Conservation (phyloP, 805 yeast species). For the Starmerella scarabaei region DNA sequence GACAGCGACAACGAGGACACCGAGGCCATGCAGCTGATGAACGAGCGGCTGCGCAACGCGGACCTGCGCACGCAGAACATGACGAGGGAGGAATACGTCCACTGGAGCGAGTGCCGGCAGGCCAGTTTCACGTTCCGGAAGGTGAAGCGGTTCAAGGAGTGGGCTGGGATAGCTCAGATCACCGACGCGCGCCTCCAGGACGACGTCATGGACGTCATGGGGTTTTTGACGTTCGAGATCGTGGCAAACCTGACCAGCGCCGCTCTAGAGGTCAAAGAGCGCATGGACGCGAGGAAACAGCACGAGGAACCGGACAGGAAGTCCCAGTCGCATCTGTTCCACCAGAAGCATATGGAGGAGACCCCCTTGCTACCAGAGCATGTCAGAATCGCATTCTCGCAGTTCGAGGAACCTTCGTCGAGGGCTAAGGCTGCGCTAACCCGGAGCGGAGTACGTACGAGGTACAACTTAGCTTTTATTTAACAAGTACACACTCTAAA, state of each 20-base stretch:
- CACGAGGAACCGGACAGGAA: constrained; percentile 6
- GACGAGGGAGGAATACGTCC: constrained; percentile 96
- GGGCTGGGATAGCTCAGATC: constrained; percentile 79
- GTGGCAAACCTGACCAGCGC: constrained; percentile 90
- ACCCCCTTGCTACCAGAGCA: constrained; percentile 22
- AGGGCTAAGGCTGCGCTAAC: constrained; percentile 13
- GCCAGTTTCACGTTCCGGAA: constrained; percentile 93
- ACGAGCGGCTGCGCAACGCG: constrained; percentile 77
- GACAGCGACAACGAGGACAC: constrained; percentile 39
- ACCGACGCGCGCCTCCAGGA: constrained; percentile 89
- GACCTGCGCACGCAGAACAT: constrained; percentile 85
- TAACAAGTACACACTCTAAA: constrained; percentile 1
- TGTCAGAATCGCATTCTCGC: constrained; percentile 20
- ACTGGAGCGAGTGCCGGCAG: constrained; percentile 97
- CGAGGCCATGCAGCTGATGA: constrained; percentile 87
- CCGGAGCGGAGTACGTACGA: constrained; percentile 15
- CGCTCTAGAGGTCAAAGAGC: constrained; percentile 66
- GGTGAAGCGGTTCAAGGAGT: constrained; percentile 85
- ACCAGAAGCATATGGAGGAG: constrained; percentile 17
- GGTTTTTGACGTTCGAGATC: constrained; percentile 90
- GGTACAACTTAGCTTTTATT: constrained; percentile 13
- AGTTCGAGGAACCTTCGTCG: constrained; percentile 17
- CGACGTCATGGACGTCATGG: constrained; percentile 90
- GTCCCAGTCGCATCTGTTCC: constrained; percentile 15
- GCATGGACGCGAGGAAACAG: constrained; percentile 31